A percentile compares a stretch with the other conserved stretches of the same genome.
Conservation (phyloP, 2,329 filamentous ascomycete species). For the Trichoderma pleuroti region DNA sequence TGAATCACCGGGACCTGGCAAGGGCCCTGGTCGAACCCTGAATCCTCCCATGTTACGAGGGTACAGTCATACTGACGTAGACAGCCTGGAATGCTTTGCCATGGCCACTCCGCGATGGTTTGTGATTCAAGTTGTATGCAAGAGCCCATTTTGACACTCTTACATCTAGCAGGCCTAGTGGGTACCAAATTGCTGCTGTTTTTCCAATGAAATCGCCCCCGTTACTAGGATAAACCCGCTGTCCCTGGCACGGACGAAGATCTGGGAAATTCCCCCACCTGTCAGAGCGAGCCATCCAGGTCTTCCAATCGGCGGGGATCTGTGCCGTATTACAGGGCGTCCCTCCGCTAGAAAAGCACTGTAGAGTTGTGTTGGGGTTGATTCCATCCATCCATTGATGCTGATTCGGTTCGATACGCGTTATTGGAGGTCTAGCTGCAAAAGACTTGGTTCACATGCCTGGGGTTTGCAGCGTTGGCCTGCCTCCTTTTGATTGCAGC, state of each 20-base stretch:
- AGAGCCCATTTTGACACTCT: neutral
- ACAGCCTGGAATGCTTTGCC: neutral
- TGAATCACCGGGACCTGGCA: neutral
- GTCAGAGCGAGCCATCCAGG: neutral
- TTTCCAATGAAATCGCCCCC: neutral
- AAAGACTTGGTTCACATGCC: neutral
- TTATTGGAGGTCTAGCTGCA: neutral
- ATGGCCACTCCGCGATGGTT: neutral
- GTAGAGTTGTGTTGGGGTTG: neutral
- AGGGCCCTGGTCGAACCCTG: slow-evolving; percentile 9
- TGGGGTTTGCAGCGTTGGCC: neutral
- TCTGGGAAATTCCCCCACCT: neutral
- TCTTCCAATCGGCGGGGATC: slow-evolving; percentile 4
- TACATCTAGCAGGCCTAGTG: neutral
- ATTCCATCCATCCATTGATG: neutral
- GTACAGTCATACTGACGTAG: neutral
- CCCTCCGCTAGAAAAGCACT: neutral
- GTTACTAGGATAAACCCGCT: neutral
- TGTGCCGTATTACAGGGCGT: neutral
- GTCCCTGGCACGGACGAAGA: neutral
- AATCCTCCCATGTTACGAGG: neutral
- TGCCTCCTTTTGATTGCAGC: neutral
- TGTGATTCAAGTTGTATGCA: neutral
- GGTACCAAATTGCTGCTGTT: neutral
- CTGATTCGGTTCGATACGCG: neutral